Evolutionary conservation across 176 grass and related monocot species (phyloP), one percentile per base, ranked within the genome.

Genomic region (Oryza meyeriana): DNA sequence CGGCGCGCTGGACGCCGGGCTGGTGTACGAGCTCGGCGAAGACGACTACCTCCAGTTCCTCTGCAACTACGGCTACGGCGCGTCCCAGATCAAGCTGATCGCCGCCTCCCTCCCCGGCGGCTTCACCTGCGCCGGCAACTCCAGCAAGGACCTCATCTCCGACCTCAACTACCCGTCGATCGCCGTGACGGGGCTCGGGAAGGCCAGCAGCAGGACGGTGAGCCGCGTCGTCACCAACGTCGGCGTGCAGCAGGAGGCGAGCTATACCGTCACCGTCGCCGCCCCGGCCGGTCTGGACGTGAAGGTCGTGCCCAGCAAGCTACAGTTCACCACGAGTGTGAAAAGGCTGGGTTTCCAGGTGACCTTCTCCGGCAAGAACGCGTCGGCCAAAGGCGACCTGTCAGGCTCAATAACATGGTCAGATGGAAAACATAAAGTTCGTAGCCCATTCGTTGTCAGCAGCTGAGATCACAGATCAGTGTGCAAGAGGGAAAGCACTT

Each of bases 161-260:
- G 57, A 93, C 27, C 90, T 94, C 32, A 98, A 98, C 72, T 98
- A 98, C 70, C 92, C 95, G 8, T 98, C 95, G 0, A 93, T 98
- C 55, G 78, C 92, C 12, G 78, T 94, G 20, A n/a, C 88, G 0
- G 85, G 41, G 42, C 83, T 94, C 35, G 61, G 40, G n/a, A 48
- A 10, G 6, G 62, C 75, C 2, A 42, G 50, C 34, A 39, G 47
- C 39, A 82, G 64, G 80, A 86, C 78, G 0, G 84, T 98, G 61
- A 84, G 50, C 17, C 83, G 95, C 17, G 36, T 52, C 3, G 90
- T 89, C 28, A 98, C 88, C 10, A 98, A 94, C 28, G 86, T 98
- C 13, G 92, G 92, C 17, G 76, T 81, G 27, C 82, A 82, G 66
- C 92, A 83, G 28, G 78, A 81, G 2, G 74, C 75, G 0, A 74